Percentiles rank a stretch among this genome's conserved stretches.
Evolutionary conservation across 176 grass and related monocot genomes (phyloP).

Genomic region (Triticum timopheevii): DNA sequence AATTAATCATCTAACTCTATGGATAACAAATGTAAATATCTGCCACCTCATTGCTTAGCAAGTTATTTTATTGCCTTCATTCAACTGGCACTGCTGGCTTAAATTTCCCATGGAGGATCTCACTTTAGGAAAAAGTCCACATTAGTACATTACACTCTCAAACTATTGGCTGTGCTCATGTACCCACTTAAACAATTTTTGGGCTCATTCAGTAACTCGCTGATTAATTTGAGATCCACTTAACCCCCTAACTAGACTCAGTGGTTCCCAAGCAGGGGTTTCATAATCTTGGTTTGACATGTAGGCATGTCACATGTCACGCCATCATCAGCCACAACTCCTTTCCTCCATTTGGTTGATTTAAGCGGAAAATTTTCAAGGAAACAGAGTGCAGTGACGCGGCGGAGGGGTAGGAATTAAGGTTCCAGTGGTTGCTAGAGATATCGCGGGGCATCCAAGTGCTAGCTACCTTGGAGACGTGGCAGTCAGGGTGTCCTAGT

Average conservation of each 20-base stretch:
- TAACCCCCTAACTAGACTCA: background rate
- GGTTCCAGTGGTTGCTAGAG: conserved; percentile 26
- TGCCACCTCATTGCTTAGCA: background rate
- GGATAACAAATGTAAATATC: background rate
- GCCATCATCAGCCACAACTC: background rate
- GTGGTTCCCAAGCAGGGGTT: background rate
- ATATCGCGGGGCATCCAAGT: conserved; percentile 60
- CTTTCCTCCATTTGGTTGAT: background rate
- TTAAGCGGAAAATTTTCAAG: background rate
- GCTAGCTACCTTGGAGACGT: conserved; percentile 42
- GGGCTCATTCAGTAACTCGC: background rate
- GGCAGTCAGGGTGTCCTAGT: conserved; percentile 62
- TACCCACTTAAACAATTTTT: background rate
- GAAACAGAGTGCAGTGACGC: background rate
- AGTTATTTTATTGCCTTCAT: background rate
- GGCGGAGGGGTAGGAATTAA: background rate
- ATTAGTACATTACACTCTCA: background rate
- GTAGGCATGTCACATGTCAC: background rate
- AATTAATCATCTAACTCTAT: background rate
- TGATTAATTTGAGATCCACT: background rate
- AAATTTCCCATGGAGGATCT: background rate
- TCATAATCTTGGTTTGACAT: background rate
- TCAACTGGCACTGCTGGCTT: background rate
- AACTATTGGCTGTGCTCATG: background rate
- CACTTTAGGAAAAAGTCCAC: background rate